phyloP scores from a whole-genome alignment of 257 asterid species.

The Eustoma russellianum region DNA sequence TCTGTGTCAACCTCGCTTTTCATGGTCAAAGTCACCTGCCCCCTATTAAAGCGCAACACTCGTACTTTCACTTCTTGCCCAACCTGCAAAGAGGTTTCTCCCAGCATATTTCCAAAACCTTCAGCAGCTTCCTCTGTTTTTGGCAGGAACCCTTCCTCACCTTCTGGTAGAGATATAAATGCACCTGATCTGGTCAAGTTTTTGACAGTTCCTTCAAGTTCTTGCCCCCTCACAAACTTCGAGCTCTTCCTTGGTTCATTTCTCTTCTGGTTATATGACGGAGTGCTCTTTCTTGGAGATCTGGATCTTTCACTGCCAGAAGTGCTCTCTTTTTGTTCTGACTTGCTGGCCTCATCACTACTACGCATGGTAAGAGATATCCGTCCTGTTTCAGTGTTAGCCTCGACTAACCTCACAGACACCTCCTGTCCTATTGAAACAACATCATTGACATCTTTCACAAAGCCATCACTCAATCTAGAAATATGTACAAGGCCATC shows the following conservation, averaged over 20 bases:
- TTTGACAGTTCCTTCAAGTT: slow-evolving; percentile 80
- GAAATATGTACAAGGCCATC: slow-evolving; percentile 98
- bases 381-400: slow-evolving; percentile 60
- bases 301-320: slow-evolving; percentile 40
- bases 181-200: slow-evolving; percentile 72
- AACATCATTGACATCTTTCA: slow-evolving; percentile 71
- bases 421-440: slow-evolving; percentile 95
- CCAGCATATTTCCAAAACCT: slow-evolving; percentile 51
- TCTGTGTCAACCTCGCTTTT: slow-evolving; percentile 58
- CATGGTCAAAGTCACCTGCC: slow-evolving; percentile 82
- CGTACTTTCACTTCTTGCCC: slow-evolving; percentile 91
- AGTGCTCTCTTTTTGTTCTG: slow-evolving; percentile 36
- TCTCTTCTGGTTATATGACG: slow-evolving; percentile 40
- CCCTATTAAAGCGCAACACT: slow-evolving; percentile 71
- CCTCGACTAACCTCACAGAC: slow-evolving; percentile 73
- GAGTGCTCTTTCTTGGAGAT: slow-evolving; percentile 53
- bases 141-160: slow-evolving; percentile 95
- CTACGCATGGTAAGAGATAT: slow-evolving; percentile 88
- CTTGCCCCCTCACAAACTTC: slow-evolving; percentile 74
- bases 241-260: slow-evolving; percentile 45
- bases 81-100: slow-evolving; percentile 57
- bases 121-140: slow-evolving; percentile 64
- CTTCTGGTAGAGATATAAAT: slow-evolving; percentile 86
- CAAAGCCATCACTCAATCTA: slow-evolving; percentile 66
- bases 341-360: slow-evolving; percentile 38